Evolutionary conservation across 768 basidiomycete species (phyloP), one percentile per base, ranked within the genome.

Genomic region (Trametes cubensis): DNA sequence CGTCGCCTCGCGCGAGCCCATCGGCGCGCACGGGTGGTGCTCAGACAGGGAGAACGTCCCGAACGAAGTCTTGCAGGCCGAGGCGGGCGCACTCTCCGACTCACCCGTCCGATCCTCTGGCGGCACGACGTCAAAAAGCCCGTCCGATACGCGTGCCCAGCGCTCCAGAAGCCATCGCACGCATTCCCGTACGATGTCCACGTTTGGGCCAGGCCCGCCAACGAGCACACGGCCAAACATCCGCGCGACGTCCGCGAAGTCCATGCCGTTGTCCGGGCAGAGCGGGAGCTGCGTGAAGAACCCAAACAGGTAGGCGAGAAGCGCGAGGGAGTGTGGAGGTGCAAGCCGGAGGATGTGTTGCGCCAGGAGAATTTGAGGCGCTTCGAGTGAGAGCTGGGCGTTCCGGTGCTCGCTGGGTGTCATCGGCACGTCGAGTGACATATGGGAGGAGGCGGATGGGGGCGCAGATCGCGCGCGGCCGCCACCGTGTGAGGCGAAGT

Each of bases 201-300:
- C 14, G 14, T 38, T 46, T 1, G 40, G 54, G 25, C 64, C 47
- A 5, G 65, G 58, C 17, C 76, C 76, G 3, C 80, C 78, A 47
- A 80, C 69, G 40, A 83, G 65, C 15, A 74, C 67, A 2, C 71
- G 70, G 8, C 79, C 82, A 55, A 84, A 84, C 52, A 83, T 78
- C 45, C 77, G 72, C 6, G 79, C 78, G 52, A 83, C 75, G 46
- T 78, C 76, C 53, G 81, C 77, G 39, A 78, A 70, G 6, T 77
- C 71, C n/a, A 85, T 67, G 1, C 78, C 77, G 61, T 85, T 84
- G 46, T 81, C 80, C 1, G 81, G 78, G 56, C 77, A 81, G 7
- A 82, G 72, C 2, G 80, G 83, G 0, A 83, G 69, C 64, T 85
- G 83, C 0, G 80, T 79, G 66, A 83, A 81, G 69, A 83, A 82